These are phyloP conservation scores for Hyaloscypha hepaticicola DNA, from an alignment of 495 filamentous ascomycete species.

Conservation along the genomic window DNA sequence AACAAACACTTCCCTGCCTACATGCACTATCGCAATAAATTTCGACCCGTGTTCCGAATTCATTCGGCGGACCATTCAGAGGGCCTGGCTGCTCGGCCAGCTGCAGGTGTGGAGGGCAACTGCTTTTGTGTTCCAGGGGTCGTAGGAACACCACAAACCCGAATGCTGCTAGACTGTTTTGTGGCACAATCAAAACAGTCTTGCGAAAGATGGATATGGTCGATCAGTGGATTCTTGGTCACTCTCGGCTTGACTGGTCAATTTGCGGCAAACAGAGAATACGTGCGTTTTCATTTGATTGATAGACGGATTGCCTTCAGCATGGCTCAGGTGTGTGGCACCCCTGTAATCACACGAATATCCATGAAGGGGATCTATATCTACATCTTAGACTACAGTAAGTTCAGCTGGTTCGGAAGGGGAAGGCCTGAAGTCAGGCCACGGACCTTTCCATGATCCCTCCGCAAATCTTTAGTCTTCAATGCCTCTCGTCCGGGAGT, in stretches of 20 bases:
- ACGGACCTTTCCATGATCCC: not conserved
- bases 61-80: not conserved
- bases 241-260: not conserved
- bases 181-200: not conserved
- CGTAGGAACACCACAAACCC: not conserved
- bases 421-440: not conserved
- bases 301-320: not conserved
- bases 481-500: not conserved
- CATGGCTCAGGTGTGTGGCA: not conserved
- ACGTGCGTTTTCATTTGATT: not conserved
- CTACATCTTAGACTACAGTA: not conserved
- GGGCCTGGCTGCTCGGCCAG: too few relatives aligned
- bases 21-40: not conserved
- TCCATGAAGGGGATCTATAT: not conserved
- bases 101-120: not conserved
- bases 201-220: not conserved
- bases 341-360: not conserved
- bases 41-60: not conserved
- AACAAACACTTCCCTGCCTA: not conserved
- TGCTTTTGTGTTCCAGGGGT: not conserved
- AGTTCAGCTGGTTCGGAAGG: not conserved
- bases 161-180: not conserved
- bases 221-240: not conserved
- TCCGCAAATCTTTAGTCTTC: not conserved
- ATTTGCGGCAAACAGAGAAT: not conserved